Conservation (phyloP, 495 filamentous ascomycete species). For the Aspergillus ellipticus region DNA sequence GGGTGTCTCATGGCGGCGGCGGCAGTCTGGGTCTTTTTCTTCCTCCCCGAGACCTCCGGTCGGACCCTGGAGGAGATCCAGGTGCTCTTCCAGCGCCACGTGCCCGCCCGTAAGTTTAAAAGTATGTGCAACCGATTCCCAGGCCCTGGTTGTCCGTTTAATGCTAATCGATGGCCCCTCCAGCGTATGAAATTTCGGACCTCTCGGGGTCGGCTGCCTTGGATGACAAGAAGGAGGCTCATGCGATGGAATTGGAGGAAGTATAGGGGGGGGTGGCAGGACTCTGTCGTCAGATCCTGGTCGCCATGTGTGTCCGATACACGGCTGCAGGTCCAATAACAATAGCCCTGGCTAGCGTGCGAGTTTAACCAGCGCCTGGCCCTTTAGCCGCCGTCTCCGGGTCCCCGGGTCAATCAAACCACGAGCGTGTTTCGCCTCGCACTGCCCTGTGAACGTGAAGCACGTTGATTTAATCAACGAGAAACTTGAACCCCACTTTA, state of each 20-base stretch:
- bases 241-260: not conserved
- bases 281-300: not conserved
- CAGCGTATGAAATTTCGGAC: not conserved
- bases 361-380: no score
- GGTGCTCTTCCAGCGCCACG: not conserved
- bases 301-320: no score
- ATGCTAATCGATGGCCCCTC: not conserved
- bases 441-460: no score
- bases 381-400: no score
- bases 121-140: not conserved
- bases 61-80: constrained; percentile 1
- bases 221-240: not conserved
- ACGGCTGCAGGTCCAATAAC: no score
- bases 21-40: not conserved
- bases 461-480: no score
- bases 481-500: no score
- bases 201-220: not conserved
- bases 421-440: no score
- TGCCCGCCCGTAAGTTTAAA: not conserved
- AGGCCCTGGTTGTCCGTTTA: not conserved
- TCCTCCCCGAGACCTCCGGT: not conserved
- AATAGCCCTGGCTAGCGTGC: no score
- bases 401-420: no score
- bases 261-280: not conserved
- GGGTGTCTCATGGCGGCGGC: not conserved